Base-by-base conservation (phyloP, 805 yeast genomes). In the Tetrapisispora taiwanensis region DNA sequence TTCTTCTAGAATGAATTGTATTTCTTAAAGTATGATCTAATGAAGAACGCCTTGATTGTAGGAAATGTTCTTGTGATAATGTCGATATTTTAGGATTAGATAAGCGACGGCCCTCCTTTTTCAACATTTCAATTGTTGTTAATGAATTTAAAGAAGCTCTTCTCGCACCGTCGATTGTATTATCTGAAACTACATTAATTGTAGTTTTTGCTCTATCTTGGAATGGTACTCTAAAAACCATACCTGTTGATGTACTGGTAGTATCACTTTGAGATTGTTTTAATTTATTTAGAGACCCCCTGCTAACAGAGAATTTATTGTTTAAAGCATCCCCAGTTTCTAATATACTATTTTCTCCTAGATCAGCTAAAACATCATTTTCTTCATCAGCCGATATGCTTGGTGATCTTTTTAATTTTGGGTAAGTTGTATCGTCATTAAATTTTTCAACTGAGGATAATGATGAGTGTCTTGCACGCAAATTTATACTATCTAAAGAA, bases 211-310 rank as follows among this genome's bases (percentile, higher is more conserved):
- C 32, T 18, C 37, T 30, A 12, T 80, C 84, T 55, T 79, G 86
- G 56, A 82, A 83, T 0, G 90, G 90, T 15, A 78, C 68, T 54
- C 92, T 70, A 57, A 83, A 83, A 28, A 62, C 57, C 63, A 63
- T 55, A 19, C 68, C 68, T 27, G 56, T 58, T 5, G 60, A 53
- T 1, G 66, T 60, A 35, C 65, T 60, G 7, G 67, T 58, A 15
- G 32, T 31, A 14, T 37, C 40, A 27, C 26, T 26, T n/a, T 26
- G 32, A 8, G 32, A 17, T 12, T 26, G 20, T 28, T 20, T 26
- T 9, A 33, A 27, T 26, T 28, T 26, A 13, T 26, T 18, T 17
- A 28, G 7, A 27, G 32, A 37, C 9, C 27, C 27, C 17, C 26
- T 27, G 14, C 31, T 20, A 4, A 22, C 9, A 7, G 35, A 8